Evolutionary conservation across 495 filamentous ascomycete genomes (phyloP).

Genomic region (Talaromyces ruber): DNA sequence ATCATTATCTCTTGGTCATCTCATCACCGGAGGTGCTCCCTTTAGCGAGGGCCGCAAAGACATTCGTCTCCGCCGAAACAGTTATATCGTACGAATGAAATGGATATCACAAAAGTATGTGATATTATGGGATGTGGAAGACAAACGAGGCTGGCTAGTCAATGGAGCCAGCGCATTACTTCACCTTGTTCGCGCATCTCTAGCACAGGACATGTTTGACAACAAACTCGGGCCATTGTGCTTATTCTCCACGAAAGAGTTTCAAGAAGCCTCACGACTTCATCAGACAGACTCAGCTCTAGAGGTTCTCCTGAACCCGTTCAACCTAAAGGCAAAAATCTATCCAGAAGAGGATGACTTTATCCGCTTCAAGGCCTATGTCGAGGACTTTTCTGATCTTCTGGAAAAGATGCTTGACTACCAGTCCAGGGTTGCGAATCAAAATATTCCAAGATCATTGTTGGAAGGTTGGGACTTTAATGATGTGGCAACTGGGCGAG

Average conservation of each 20-base stretch:
- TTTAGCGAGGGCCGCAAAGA: not conserved
- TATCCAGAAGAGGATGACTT: slow-evolving; percentile 8
- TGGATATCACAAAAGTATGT: slow-evolving; percentile 12
- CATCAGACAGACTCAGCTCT: not conserved
- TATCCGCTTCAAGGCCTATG: slow-evolving; percentile 14
- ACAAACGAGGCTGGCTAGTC: slow-evolving; percentile 28
- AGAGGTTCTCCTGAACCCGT: slow-evolving; percentile 9
- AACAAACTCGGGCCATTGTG: slow-evolving; percentile 8
- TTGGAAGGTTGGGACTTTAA: not conserved
- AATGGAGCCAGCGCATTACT: slow-evolving; percentile 29
- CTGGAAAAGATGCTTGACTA: slow-evolving; percentile 24
- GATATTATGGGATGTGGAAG: slow-evolving; percentile 24
- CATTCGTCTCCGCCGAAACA: not conserved
- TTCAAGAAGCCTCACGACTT: not conserved
- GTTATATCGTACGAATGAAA: not conserved
- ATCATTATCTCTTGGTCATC: not conserved
- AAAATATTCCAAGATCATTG: not conserved
- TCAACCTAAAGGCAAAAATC: slow-evolving; percentile 14
- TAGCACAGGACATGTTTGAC: slow-evolving; percentile 13
- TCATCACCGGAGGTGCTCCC: not conserved
- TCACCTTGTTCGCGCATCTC: slow-evolving; percentile 27
- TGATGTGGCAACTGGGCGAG: not conserved
- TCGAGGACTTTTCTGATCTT: slow-evolving; percentile 13
- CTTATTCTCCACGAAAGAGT: slow-evolving; percentile 1
- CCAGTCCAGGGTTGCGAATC: slow-evolving; percentile 10